Conservation (phyloP, 139 green algal species). For the Raphidocelis subcapitata region DNA sequence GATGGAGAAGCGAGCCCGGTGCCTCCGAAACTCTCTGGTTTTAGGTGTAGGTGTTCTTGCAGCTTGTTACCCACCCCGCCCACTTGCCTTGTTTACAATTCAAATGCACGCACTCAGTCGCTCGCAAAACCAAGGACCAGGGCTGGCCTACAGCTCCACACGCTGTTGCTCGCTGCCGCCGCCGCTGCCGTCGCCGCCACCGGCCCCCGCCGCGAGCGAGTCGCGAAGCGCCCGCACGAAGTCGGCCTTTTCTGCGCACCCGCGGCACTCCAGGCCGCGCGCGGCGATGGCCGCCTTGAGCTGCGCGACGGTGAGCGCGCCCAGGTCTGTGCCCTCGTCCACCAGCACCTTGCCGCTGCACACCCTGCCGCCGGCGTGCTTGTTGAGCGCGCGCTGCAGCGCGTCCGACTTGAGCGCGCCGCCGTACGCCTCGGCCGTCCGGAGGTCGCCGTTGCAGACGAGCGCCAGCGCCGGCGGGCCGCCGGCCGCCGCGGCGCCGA, state of each 20-base stretch:
- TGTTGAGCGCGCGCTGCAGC: constrained; percentile 52
- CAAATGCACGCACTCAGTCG: too few relatives aligned
- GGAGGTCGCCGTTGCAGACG: constrained; percentile 76
- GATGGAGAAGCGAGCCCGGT: too few relatives aligned
- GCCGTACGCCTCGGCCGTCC: constrained; percentile 39
- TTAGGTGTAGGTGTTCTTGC: too few relatives aligned
- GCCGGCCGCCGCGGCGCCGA: neutral
- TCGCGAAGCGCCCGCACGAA: constrained; percentile 50
- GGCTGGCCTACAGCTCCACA: too few relatives aligned
- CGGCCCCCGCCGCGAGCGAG: too few relatives aligned
- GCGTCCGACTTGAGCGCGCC: constrained; percentile 63
- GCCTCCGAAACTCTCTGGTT: too few relatives aligned
- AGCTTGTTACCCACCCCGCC: too few relatives aligned
- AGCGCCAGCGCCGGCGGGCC: constrained; percentile 50
- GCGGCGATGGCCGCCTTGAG: constrained; percentile 72
- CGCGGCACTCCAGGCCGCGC: constrained; percentile 52
- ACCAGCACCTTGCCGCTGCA: constrained; percentile 57
- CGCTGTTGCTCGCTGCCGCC: too few relatives aligned
- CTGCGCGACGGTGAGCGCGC: constrained; percentile 53
- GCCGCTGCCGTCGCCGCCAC: too few relatives aligned
- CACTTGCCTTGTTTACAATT: too few relatives aligned
- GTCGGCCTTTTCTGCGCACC: constrained; percentile 77
- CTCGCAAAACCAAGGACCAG: too few relatives aligned
- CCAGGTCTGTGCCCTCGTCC: constrained; percentile 57
- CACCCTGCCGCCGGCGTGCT: constrained; percentile 63